Base-by-base conservation (phyloP, 108 stramenopile genomes). In the Aurantiochytrium sp. region DNA sequence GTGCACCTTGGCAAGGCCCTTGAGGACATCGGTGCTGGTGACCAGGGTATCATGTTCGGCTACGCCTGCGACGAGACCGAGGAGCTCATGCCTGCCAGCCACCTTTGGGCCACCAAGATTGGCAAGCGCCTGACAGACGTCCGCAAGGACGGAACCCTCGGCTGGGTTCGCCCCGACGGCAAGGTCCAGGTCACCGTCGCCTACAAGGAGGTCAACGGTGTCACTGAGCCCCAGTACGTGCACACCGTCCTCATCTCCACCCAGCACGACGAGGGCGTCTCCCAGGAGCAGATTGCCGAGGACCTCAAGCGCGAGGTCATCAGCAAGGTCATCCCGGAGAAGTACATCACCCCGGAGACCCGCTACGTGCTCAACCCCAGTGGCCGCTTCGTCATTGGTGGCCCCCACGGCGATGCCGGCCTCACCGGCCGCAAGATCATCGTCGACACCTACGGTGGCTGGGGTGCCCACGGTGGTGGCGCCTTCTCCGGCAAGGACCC, bases 41-140 rank as follows among this genome's bases (percentile, higher is more conserved):
- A 95, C 93, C 94, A 95, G 93, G 94, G 94, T 43, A 94, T 94
- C 93, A 95, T 95, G 94, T 95, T 95, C 88, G 94, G 94, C 43
- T 95, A 94, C 88, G 94, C 94, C 87, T 92, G 92, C 25, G 92
- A 95, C 72, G 94, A 95, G 94, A 95, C 94, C 45, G 91, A 90
- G 44, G 71, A 87, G 87, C 87, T 93, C 59, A 95, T 95, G 94
- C 94, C 94, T 25, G 89, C 94, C 35, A 93, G 93, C 53, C 94
- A 94, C 94, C 47, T 90, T 45, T 92, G 94, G n/a, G 94, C 94
- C 88, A 94, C 93, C 58, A 59, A 88, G 49, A 60, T 95, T 45
- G 94, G 94, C 49, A 35, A 91, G 47, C 87, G 89, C 42, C 92
- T 95, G n/a, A 95, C 94, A 6, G 94, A 94, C 51, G 94, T 94